phyloP scores from a whole-genome alignment of 805 yeast genomes.

The Sugiyamaella lignohabitans region DNA sequence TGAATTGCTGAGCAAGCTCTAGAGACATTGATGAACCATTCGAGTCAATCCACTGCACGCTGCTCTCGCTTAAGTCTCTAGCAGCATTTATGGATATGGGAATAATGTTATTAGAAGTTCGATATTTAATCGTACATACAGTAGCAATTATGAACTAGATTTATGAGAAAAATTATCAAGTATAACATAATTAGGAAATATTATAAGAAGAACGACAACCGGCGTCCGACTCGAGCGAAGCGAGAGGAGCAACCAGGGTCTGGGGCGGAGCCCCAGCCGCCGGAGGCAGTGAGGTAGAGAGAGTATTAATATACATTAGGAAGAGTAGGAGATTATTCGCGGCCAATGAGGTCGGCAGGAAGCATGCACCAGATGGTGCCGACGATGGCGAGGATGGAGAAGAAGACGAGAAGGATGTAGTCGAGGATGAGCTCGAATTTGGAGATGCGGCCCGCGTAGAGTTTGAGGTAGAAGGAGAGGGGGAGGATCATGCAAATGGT shows the following conservation, averaged over 20 bases:
- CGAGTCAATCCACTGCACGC: too few relatives aligned
- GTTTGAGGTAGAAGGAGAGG: constrained; percentile 56
- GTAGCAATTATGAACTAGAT: too few relatives aligned
- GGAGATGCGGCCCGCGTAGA: constrained; percentile 43
- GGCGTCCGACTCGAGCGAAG: neutral
- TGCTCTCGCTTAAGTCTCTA: too few relatives aligned
- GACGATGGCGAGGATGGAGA: constrained; percentile 44
- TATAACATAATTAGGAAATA: too few relatives aligned
- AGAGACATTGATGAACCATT: too few relatives aligned
- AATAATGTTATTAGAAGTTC: too few relatives aligned
- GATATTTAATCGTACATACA: too few relatives aligned
- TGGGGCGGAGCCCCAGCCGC: neutral
- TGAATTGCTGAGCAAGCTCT: too few relatives aligned
- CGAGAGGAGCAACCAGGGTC: neutral
- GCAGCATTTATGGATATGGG: too few relatives aligned
- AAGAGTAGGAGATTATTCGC: neutral
- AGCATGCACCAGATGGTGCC: constrained; percentile 42
- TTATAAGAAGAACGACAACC: too few relatives aligned
- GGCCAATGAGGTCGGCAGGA: neutral
- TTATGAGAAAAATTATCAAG: too few relatives aligned
- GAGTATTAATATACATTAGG: too few relatives aligned
- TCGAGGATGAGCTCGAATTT: constrained; percentile 37
- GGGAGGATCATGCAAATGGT: constrained; percentile 76
- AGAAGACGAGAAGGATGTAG: constrained; percentile 38
- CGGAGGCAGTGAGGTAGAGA: neutral